Evolutionary conservation across 768 basidiomycete species (phyloP), one percentile per base, ranked within the genome.

Genomic region (Cystofilobasidium bisporidii): DNA sequence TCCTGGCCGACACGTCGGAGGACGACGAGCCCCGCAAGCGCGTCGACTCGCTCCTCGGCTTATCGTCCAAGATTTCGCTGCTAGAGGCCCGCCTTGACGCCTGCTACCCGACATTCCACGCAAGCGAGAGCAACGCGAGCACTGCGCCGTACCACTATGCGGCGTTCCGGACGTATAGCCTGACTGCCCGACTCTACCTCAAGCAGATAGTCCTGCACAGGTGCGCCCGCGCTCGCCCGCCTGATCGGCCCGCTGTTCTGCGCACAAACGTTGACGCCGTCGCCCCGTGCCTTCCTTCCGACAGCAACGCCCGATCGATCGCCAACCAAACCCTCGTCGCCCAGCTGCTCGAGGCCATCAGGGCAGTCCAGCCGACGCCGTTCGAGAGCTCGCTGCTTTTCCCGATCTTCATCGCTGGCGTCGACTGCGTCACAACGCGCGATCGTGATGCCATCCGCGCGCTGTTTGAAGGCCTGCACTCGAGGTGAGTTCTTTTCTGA

Each of bases 321-420:
- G 67, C 61, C 24, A 57, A 36, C 12, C 68, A 69, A n/a, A 55
- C 63, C 30, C 33, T 69, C 0, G 63, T 69, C 28, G 45, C 32
- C 1, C 68, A 69, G 43, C 38, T 64, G 30, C 55, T 69, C 9
- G 63, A 47, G 43, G 33, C 47, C 18, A 69, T 69, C 45, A 43
- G 45, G 28, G 43, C 40, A 4, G 48, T 69, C 22, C 26, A 60
- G 26, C 33, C 50, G 17, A 69, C 68, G 9, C 68, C 68, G 4
- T 57, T 62, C 30, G 68, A 69, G 38, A 40, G 33, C 55, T 48
- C 56, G 45, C n/a, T 69, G 36, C 45, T 69, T 24, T 69, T 69
- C 20, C 68, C 68, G 3, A 64, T 69, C 63, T 69, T 69, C 26
- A 24, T 69, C 17, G 59, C 63, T 22, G 68, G 64, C 30, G 58